Evolutionary conservation across 2,329 filamentous ascomycete genomes (phyloP).

Genomic region (Colletotrichum orchidophilum): DNA sequence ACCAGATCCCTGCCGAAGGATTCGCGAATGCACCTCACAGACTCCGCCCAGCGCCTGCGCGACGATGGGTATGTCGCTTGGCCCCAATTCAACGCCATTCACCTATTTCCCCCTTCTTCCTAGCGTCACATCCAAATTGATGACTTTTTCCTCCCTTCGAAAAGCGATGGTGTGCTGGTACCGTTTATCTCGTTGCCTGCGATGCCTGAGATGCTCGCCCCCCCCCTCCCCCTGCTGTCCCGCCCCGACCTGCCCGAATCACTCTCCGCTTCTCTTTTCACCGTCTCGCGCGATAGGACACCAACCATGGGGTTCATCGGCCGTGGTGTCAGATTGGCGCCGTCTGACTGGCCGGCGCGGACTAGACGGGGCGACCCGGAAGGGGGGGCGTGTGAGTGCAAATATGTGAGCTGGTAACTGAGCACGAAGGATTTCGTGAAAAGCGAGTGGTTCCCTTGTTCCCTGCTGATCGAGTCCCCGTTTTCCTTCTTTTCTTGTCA

Average conservation of each 20-base stretch:
- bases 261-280: neutral
- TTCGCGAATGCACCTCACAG: slow-evolving; percentile 13
- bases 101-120: neutral
- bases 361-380: neutral
- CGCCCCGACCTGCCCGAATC: neutral
- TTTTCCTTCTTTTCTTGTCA: neutral
- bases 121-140: slow-evolving; percentile 8
- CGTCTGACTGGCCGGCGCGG: neutral
- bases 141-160: neutral
- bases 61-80: neutral
- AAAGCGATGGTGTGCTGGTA: neutral
- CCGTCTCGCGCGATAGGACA: neutral
- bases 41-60: neutral
- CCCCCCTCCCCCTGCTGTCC: neutral
- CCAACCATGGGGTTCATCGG: neutral
- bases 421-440: neutral
- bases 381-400: neutral
- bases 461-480: neutral
- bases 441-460: neutral
- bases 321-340: neutral
- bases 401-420: neutral
- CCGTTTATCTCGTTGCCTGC: neutral
- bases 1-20: slow-evolving; percentile 22
- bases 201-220: neutral
- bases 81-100: neutral